Evolutionary conservation across 1,284 basidiomycete genomes (phyloP).

Genomic region (Hypsizygus ulmarius): DNA sequence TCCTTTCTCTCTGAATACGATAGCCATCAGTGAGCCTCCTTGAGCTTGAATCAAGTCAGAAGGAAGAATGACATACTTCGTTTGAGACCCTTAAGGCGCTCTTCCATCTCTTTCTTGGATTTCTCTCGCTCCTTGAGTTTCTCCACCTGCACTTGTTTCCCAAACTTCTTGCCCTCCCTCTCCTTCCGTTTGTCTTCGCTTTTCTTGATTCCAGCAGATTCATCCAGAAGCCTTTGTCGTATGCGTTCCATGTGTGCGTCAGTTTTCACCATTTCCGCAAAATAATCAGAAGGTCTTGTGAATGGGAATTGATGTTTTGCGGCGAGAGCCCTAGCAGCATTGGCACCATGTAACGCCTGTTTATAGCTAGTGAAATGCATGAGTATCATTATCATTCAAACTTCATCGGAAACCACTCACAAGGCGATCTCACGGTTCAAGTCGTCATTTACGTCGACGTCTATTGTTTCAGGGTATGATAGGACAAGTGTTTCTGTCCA

Average conservation of each 20-base stretch:
- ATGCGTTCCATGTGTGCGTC: constrained; percentile 98
- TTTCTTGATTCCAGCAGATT: constrained; percentile 86
- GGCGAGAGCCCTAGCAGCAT: constrained; percentile 73
- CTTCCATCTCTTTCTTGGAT: constrained; percentile 83
- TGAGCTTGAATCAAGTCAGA: not conserved
- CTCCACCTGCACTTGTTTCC: constrained; percentile 83
- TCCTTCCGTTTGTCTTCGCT: constrained; percentile 90
- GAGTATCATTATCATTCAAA: not conserved
- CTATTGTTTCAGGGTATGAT: constrained; percentile 70
- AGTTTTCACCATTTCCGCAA: constrained; percentile 98
- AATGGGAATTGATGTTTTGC: constrained; percentile 79
- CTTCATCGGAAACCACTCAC: constrained; percentile 47
- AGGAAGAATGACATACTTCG: constrained; percentile 60
- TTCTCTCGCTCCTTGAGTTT: constrained; percentile 41
- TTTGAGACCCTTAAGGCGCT: constrained; percentile 81
- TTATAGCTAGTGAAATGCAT: constrained; percentile 70
- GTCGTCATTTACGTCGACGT: constrained; percentile 85
- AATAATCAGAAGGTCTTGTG: constrained; percentile 93
- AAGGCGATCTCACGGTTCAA: constrained; percentile 93
- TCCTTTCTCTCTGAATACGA: constrained; percentile 71
- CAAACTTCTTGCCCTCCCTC: constrained; percentile 96
- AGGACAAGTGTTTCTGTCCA: constrained; percentile 87
- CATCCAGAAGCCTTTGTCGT: constrained; percentile 87
- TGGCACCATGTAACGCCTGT: constrained; percentile 85
- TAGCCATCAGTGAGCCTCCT: not conserved